Percentiles rank a stretch among this genome's conserved stretches.
phyloP scores from a whole-genome alignment of 495 filamentous ascomycete species.

The Cercophora scortea region DNA sequence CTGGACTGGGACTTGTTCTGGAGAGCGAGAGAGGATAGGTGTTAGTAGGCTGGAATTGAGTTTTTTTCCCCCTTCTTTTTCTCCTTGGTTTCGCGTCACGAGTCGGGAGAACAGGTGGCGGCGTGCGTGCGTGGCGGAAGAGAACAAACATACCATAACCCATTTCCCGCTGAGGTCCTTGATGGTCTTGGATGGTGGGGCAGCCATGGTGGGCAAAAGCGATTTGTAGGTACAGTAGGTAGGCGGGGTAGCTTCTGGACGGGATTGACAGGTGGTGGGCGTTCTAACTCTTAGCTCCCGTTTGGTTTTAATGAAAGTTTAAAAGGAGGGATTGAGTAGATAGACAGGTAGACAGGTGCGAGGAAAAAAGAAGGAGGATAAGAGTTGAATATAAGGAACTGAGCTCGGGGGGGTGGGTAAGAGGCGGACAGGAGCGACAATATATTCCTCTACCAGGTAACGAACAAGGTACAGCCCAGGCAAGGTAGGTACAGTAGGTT shows the following conservation, averaged over 20 bases:
- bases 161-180: constrained; percentile 70
- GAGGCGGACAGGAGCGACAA: too few species aligned
- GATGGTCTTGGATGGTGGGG: constrained; percentile 64
- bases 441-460: too few species aligned
- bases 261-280: neutral
- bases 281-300: too few species aligned
- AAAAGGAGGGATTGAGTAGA: too few species aligned
- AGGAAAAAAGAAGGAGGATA: neutral
- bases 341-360: neutral
- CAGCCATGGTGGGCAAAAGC: constrained; percentile 67
- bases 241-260: constrained; percentile 3
- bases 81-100: neutral
- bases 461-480: too few species aligned
- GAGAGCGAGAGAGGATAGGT: neutral
- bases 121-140: neutral
- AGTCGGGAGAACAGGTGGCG: neutral
- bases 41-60: neutral
- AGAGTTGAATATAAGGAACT: too few species aligned
- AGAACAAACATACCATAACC: constrained; percentile 55
- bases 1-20: constrained; percentile 78
- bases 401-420: too few species aligned
- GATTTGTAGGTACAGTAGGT: neutral
- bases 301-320: too few species aligned
- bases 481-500: too few species aligned
- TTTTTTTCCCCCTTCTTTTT: constrained; percentile 1